Conservation (phyloP, 2,329 filamentous ascomycete genomes). For the Fusarium pininemorale region DNA sequence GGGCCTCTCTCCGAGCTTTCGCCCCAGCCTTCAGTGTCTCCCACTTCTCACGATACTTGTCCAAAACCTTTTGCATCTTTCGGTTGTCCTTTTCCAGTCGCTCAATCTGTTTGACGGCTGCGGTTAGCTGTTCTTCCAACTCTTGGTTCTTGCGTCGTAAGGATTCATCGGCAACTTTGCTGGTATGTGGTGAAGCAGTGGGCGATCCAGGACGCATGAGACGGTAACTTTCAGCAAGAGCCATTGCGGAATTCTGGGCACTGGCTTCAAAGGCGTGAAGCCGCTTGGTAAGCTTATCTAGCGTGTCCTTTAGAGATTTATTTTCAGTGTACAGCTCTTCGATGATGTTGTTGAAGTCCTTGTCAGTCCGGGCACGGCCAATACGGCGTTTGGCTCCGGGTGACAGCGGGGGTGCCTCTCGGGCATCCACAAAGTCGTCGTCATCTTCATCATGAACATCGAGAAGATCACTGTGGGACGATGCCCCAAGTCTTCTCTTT, state of each 20-base stretch:
- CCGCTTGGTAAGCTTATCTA: conserved; percentile 86
- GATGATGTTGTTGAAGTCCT: conserved; percentile 70
- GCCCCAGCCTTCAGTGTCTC: conserved; percentile 69
- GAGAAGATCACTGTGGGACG: conserved; percentile 60
- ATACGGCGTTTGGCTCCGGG: conserved; percentile 53
- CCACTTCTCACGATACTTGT: conserved; percentile 69
- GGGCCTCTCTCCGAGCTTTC: conserved; percentile 62
- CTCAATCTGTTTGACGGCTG: conserved; percentile 68
- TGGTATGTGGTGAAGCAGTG: conserved; percentile 43
- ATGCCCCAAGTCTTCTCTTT: conserved; percentile 66
- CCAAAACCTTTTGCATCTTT: conserved; percentile 64
- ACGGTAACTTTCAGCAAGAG: conserved; percentile 84
- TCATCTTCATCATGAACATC: conserved; percentile 68
- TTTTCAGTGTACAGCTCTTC: conserved; percentile 94
- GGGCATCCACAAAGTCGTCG: conserved; percentile 90
- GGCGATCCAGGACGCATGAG: conserved; percentile 68
- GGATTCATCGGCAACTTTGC: conserved; percentile 45
- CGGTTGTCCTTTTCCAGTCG: conserved; percentile 70
- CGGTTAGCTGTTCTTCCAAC: conserved; percentile 72
- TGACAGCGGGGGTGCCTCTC: conserved; percentile 67
- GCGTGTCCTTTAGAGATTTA: conserved; percentile 80
- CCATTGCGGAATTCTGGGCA: conserved; percentile 86
- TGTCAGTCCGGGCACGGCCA: conserved; percentile 53
- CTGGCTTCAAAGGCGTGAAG: conserved; percentile 95
- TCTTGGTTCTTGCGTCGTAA: conserved; percentile 65